phyloP scores from a whole-genome alignment of 2,329 filamentous ascomycete species.

The Venturia nashicola region DNA sequence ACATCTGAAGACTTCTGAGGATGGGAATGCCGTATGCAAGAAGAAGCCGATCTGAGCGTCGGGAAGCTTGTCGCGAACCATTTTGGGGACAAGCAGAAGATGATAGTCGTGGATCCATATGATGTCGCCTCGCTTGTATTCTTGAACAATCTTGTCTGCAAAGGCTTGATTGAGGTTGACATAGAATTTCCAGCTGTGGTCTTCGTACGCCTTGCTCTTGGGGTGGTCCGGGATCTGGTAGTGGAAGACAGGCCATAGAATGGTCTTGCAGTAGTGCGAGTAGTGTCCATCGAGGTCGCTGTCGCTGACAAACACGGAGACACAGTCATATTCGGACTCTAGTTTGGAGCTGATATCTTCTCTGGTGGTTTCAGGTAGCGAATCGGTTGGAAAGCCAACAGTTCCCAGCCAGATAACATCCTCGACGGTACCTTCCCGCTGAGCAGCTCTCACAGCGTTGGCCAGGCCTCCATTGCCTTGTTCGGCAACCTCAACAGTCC shows the following conservation, averaged over 20 bases:
- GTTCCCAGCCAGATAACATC: slow-evolving; percentile 78
- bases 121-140: slow-evolving; percentile 86
- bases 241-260: slow-evolving; percentile 94
- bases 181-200: slow-evolving; percentile 94
- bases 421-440: slow-evolving; percentile 53
- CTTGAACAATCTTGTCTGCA: slow-evolving; percentile 76
- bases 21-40: slow-evolving; percentile 88
- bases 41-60: slow-evolving; percentile 96
- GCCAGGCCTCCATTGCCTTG: slow-evolving; percentile 87
- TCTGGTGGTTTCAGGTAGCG: slow-evolving; percentile 62
- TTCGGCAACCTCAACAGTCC: slow-evolving; percentile 72
- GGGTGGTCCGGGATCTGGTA: slow-evolving; percentile 97
- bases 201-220: slow-evolving; percentile 95
- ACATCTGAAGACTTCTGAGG: slow-evolving; percentile 90
- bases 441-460: slow-evolving; percentile 73
- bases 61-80: slow-evolving; percentile 81
- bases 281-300: slow-evolving; percentile 93
- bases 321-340: slow-evolving; percentile 66
- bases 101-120: slow-evolving; percentile 98
- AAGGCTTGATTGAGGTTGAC: slow-evolving; percentile 87
- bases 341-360: slow-evolving; percentile 73
- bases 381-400: slow-evolving; percentile 86
- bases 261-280: slow-evolving; percentile 92
- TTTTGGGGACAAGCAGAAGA: slow-evolving; percentile 72
- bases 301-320: slow-evolving; percentile 78